A percentile compares a stretch with the other conserved stretches of the same genome.
phyloP scores from a whole-genome alignment of 768 basidiomycete species.

The Lentinula boryana region DNA sequence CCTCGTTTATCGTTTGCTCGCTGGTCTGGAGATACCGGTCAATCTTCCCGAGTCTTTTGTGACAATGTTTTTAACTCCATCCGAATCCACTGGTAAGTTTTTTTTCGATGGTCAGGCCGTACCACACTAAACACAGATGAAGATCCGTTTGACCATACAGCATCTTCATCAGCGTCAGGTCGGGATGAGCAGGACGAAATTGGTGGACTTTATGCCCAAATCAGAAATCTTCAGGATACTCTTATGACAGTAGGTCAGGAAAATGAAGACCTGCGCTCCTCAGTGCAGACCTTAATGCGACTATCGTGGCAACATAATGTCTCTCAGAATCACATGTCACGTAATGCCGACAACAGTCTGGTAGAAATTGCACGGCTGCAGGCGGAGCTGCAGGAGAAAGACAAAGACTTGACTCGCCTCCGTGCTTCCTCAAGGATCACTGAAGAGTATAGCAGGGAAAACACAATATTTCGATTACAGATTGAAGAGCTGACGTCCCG shows the following conservation, averaged over 20 bases:
- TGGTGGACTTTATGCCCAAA: slow-evolving; percentile 1
- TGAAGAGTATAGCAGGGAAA: slow-evolving; percentile 8
- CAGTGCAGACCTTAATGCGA: not conserved
- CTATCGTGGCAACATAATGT: not conserved
- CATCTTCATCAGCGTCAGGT: not conserved
- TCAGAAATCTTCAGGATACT: slow-evolving; percentile 1
- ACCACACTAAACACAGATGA: not conserved
- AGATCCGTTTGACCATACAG: not conserved
- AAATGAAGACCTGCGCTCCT: slow-evolving; percentile 6
- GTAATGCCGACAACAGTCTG: not conserved
- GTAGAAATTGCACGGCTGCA: not conserved
- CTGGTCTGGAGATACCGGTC: slow-evolving; percentile 7
- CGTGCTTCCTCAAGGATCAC: not conserved
- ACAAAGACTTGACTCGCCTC: not conserved
- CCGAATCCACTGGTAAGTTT: not conserved
- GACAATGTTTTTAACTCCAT: not conserved
- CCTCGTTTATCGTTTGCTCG: slow-evolving; percentile 7
- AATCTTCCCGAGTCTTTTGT: slow-evolving; percentile 3
- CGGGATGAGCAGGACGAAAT: not conserved
- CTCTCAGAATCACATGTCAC: not conserved
- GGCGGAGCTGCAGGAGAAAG: slow-evolving; percentile 4
- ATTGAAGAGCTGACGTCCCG: slow-evolving; percentile 5
- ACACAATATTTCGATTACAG: slow-evolving; percentile 5
- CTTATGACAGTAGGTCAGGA: not conserved
- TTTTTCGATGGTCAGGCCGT: not conserved